Conservation (phyloP, 1,139 yeast genomes). For the Debaryomycetaceae sp. region DNA sequence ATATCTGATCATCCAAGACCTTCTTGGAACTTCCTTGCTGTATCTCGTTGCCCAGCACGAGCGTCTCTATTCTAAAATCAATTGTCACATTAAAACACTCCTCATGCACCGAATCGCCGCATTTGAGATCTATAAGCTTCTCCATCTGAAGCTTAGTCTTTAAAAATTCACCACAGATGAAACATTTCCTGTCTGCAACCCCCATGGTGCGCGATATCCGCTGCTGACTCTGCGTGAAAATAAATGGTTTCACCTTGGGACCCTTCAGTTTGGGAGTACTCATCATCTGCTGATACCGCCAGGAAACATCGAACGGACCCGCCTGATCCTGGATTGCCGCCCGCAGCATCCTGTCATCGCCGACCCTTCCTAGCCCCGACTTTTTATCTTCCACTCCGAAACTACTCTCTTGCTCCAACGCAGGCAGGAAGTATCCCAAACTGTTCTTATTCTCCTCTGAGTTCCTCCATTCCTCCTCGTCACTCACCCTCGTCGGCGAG, state of each 20-base stretch:
- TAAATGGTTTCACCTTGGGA: conserved; percentile 26
- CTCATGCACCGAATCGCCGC: conserved; percentile 40
- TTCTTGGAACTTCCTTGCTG: conserved; percentile 1
- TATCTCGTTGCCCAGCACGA: conserved; percentile 3
- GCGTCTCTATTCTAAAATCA: conserved; percentile 11
- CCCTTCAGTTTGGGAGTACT: conserved; percentile 13
- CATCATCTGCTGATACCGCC: neutral
- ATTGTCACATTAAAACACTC: conserved; percentile 26
- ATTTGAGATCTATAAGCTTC: conserved; percentile 26
- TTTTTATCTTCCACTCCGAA: neutral
- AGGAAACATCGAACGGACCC: neutral
- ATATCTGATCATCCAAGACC: conserved; percentile 5
- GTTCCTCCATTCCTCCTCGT: neutral
- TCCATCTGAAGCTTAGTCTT: conserved; percentile 33
- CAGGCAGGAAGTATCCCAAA: neutral
- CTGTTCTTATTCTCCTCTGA: neutral
- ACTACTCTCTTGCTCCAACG: neutral
- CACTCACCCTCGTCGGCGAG: neutral
- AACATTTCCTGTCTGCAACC: conserved; percentile 18
- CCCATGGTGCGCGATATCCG: conserved; percentile 3
- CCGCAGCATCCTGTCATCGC: neutral
- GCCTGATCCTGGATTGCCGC: neutral
- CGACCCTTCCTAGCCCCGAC: neutral
- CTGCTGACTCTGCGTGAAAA: conserved; percentile 17
- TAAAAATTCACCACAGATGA: conserved; percentile 35